Base-by-base conservation (phyloP, 2,329 filamentous ascomycete genomes). In the Cytospora leucostoma region DNA sequence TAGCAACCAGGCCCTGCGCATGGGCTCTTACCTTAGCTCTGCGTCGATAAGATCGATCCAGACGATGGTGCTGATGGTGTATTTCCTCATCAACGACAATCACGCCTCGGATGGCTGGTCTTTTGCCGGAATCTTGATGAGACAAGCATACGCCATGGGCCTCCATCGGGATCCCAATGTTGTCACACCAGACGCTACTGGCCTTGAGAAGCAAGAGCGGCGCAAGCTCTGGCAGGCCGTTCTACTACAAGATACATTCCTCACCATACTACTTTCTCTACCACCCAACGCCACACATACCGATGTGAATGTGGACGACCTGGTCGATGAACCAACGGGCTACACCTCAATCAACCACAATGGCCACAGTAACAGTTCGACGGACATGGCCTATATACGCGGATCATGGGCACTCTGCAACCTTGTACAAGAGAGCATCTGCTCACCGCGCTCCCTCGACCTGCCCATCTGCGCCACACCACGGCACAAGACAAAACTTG, bases 81-180 rank as follows among this genome's bases (percentile, higher is more conserved):
- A 93, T 71, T 94, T 94, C 69, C 79, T 94, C 40, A 93, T 93
- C 78, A 94, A 94, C 70, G 90, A 94, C 74, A 93, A 93, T 70
- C 90, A 93, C 70, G 90, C 90, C 4, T 91, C 88, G 0, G 91
- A 94, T 72, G 91, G 90, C 1, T 94, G 90, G 87, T 88, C 90
- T 0, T 94, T 93, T 78, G 89, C 88, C 0, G 91, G 91, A 7
- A 88, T 94, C 33, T 75, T 92, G 27, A 87, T 92, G 67, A 83
- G 90, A 33, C 91, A 94, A 74, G 86, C 90, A 0, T 93, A 93
- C 70, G 91, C 91, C 32, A 90, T 94, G 87, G 89, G 91, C 0
- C 75, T 94, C 13, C 90, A 94, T 72, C 86, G 91, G 17, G 90
- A 93, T 70, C 91, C 91, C 0, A 90, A 92, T 64, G 87, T 91